Evolutionary conservation across 805 yeast genomes (phyloP), one percentile per base, ranked within the genome.

Genomic region (Wickerhamomyces silvicola): DNA sequence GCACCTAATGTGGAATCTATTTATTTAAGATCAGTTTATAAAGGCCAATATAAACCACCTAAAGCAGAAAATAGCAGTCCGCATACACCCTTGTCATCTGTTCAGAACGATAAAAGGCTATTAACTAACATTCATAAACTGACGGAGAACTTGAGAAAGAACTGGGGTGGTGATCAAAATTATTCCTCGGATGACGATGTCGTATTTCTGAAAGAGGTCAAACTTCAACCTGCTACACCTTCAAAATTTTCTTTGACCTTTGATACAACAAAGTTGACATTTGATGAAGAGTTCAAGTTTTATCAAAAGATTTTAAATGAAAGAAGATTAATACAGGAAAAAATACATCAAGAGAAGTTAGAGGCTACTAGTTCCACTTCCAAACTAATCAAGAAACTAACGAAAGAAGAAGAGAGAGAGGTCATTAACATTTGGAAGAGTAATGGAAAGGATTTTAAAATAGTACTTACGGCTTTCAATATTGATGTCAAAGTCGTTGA

Each of bases 401-500:
- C 42, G 4, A 31, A 42, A 9, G 41, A 46, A 6, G 54, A 58
- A 7, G 35, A 48, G 10, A n/a, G 29, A 1, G 33, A 42, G 22
- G 48, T 64, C 5, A 30, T 50, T 10, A 41, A 45, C 11, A 48
- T 54, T 6, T 50, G 64, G 42, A 46, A 46, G 26, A 31, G 41
- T 13, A 33, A 30, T 16, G 49, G 46, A 7, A 46, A 47, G 21
- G 53, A 52, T 16, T 41, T 48, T 10, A 44, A 50, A 14, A 38
- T 49, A 4, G 37, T 62, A 2, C 35, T 54, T 2, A 54, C 53
- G 18, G 52, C 53, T 8, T 52, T 53, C 22, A 60, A 57, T 25
- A 72, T 88, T 26, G 90, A 82, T 30, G 70, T 88, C 3, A 59
- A 60, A 4, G 70, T 71, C 0, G 59, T 72, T 21, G 98, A 92